Percentiles rank a stretch among this genome's conserved stretches.
phyloP scores from a whole-genome alignment of 2,329 filamentous ascomycete species.

The Tolypocladium capitatum region DNA sequence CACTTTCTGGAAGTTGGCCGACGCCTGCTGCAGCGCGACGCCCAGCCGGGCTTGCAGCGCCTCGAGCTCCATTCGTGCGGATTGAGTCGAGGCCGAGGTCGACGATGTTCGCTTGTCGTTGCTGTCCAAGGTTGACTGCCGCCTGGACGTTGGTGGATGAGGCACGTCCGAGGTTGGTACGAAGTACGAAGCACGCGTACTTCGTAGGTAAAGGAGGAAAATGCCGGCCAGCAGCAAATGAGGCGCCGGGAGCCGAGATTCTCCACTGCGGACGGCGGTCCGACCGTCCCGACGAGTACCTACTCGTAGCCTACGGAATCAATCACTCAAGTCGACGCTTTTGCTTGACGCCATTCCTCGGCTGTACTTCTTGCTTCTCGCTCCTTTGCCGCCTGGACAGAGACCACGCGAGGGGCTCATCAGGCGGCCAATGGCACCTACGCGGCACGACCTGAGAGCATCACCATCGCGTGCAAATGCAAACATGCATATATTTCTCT shows the following conservation, averaged over 20 bases:
- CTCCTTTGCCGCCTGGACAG: too few species aligned
- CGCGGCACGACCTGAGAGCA: background rate
- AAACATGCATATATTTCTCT: background rate
- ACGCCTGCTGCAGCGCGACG: conserved; percentile 37
- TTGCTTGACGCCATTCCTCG: too few species aligned
- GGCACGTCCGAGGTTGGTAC: too few species aligned
- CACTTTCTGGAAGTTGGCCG: conserved; percentile 68
- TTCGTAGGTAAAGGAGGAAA: too few species aligned
- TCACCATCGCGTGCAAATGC: background rate
- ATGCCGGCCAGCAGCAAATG: background rate
- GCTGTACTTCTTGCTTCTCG: too few species aligned
- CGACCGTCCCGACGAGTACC: too few species aligned
- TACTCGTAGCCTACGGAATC: background rate
- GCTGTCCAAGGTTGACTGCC: background rate
- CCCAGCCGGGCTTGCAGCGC: conserved; percentile 40
- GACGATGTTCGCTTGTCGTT: background rate
- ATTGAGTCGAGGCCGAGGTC: background rate
- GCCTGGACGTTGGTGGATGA: background rate
- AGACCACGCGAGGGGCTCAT: background rate
- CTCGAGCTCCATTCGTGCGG: conserved; percentile 44
- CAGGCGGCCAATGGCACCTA: too few species aligned
- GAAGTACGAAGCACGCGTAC: too few species aligned
- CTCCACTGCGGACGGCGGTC: too few species aligned
- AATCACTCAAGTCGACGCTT: background rate
- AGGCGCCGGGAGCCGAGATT: too few species aligned